Conservation (phyloP, 768 basidiomycete genomes). For the Auricularia sp. region DNA sequence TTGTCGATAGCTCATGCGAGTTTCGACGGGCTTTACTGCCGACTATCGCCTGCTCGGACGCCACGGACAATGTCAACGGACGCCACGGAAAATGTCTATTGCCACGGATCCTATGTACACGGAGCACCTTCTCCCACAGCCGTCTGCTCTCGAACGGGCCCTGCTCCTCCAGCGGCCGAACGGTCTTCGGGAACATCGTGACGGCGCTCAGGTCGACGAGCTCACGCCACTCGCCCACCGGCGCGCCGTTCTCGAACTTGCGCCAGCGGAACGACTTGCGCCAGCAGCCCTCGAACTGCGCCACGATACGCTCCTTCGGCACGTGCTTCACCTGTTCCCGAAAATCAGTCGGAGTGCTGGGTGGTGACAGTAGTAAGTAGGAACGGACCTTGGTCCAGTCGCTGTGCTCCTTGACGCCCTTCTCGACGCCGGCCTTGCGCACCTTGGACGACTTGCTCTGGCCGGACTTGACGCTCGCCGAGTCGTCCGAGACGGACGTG, state of each 20-base stretch:
- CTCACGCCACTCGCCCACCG: conserved; percentile 44
- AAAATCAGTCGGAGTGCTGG: conserved; percentile 15
- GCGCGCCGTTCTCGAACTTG: conserved; percentile 31
- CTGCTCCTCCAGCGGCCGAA: conserved; percentile 76
- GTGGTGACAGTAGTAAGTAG: not conserved
- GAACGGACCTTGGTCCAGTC: conserved; percentile 52
- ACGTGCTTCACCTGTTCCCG: conserved; percentile 70
- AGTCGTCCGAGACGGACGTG: conserved; percentile 1
- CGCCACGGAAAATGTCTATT: no score
- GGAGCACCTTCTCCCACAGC: conserved; percentile 81
- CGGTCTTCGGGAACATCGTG: conserved; percentile 66
- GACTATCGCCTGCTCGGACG: no score
- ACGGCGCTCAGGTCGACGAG: conserved; percentile 72
- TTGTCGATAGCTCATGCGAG: no score
- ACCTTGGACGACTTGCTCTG: not conserved
- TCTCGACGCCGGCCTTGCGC: not conserved
- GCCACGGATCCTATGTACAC: no score
- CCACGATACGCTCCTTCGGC: conserved; percentile 65
- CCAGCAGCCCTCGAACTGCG: conserved; percentile 86
- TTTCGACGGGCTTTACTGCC: no score
- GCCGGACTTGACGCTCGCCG: conserved; percentile 1
- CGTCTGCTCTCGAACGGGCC: conserved; percentile 70
- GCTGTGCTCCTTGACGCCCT: conserved; percentile 30
- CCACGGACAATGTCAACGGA: no score
- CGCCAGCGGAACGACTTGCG: conserved; percentile 73